These are phyloP conservation scores for Wickerhamiella cacticola DNA, from an alignment of 805 yeast species.

Conservation along the genomic window DNA sequence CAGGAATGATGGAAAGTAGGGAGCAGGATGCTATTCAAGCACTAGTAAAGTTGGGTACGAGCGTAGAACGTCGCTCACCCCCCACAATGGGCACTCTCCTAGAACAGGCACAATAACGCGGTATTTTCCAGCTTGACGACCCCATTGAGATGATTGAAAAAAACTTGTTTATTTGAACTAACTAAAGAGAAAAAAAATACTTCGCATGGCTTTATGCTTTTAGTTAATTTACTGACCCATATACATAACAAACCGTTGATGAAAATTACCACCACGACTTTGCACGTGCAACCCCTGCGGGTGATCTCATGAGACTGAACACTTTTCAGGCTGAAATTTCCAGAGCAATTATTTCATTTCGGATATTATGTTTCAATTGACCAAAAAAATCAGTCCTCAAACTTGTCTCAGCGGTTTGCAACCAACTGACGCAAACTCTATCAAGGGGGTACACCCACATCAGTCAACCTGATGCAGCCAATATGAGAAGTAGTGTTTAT, in stretches of 20 bases:
- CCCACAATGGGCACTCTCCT: background rate
- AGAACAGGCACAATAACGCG: background rate
- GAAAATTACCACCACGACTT: too few species aligned
- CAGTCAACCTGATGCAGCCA: background rate
- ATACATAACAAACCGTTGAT: background rate
- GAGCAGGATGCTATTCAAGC: slow-evolving; percentile 55
- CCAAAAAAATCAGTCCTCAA: too few species aligned
- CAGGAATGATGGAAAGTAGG: slow-evolving; percentile 40
- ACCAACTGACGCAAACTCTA: too few species aligned
- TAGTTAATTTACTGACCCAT: background rate
- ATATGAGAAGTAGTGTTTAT: background rate
- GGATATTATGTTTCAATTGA: too few species aligned
- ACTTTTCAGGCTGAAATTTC: too few species aligned
- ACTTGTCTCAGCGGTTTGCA: too few species aligned
- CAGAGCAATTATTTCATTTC: too few species aligned
- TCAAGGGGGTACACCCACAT: too few species aligned
- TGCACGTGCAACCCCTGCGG: too few species aligned
- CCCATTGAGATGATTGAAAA: background rate
- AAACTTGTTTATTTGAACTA: background rate
- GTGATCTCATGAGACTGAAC: too few species aligned
- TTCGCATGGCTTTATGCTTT: background rate
- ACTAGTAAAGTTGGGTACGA: slow-evolving; percentile 42
- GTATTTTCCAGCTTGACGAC: background rate
- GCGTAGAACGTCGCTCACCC: background rate
- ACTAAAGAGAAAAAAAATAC: background rate